A percentile compares a stretch with the other conserved stretches of the same genome.
These are phyloP conservation scores for Hypoxylon crocopeplum DNA, from an alignment of 495 filamentous ascomycete genomes.

Conservation along the genomic window DNA sequence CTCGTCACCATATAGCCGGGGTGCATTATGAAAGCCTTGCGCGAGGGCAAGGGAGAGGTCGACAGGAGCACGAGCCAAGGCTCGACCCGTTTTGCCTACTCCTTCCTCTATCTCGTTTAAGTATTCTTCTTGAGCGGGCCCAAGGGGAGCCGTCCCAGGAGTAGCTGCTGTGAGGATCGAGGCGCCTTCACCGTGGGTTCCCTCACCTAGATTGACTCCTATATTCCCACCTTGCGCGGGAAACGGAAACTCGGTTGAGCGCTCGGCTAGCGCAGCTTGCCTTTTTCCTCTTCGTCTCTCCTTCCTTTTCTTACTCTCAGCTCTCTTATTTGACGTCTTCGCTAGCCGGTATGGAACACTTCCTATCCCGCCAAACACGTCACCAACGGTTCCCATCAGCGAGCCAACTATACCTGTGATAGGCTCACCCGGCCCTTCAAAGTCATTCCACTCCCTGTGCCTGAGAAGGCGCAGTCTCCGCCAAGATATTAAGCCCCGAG, in stretches of 20 bases:
- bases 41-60: constrained; percentile 75
- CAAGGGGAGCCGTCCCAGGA: constrained; percentile 19
- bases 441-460: constrained; percentile 80
- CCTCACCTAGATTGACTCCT: constrained; percentile 44
- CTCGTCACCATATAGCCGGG: constrained; percentile 74
- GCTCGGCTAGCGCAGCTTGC: constrained; percentile 11
- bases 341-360: constrained; percentile 63
- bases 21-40: constrained; percentile 85
- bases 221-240: constrained; percentile 34
- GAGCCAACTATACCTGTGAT: constrained; percentile 68
- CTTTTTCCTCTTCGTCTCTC: constrained; percentile 27
- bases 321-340: constrained; percentile 56
- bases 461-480: constrained; percentile 69
- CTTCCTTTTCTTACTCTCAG: constrained; percentile 51
- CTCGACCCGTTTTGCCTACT: constrained; percentile 53
- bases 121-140: constrained; percentile 40
- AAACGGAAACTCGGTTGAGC: constrained; percentile 35
- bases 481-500: constrained; percentile 64
- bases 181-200: background rate
- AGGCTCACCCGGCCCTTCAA: constrained; percentile 78
- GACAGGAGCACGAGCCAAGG: constrained; percentile 61
- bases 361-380: constrained; percentile 63
- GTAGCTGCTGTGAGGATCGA: constrained; percentile 9
- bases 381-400: constrained; percentile 58
- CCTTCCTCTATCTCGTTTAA: constrained; percentile 54